Percentiles rank a stretch among this genome's conserved stretches.
Conservation (phyloP, 176 grass and related monocot species). For the Hyparrhenia diplandra region DNA sequence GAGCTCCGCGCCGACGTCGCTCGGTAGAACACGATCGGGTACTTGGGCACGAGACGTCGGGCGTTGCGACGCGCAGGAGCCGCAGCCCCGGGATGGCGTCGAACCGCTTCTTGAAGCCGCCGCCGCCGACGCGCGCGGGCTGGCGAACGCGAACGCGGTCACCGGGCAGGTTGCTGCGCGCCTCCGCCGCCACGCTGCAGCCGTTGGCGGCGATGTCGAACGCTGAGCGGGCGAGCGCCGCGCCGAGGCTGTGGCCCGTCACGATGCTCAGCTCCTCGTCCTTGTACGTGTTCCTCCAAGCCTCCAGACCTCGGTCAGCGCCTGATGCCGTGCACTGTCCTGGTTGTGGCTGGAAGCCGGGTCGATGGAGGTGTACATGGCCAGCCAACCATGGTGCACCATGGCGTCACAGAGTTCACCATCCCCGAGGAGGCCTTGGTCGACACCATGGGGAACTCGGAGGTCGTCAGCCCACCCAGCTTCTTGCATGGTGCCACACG, state of each 20-base stretch:
- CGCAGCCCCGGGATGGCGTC: not conserved
- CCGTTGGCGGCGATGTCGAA: slow-evolving; percentile 67
- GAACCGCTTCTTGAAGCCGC: slow-evolving; percentile 46
- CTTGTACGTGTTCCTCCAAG: slow-evolving; percentile 46
- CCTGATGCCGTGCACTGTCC: slow-evolving; percentile 56
- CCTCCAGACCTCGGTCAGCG: slow-evolving; percentile 48
- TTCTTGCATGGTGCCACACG: slow-evolving; percentile 61
- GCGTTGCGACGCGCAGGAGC: slow-evolving; percentile 56
- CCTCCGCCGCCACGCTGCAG: not conserved
- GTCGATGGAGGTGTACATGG: slow-evolving; percentile 62
- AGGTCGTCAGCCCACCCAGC: slow-evolving; percentile 71
- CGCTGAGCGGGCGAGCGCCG: slow-evolving; percentile 62
- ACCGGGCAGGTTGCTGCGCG: not conserved
- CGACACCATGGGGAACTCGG: slow-evolving; percentile 53
- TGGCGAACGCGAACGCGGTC: slow-evolving; percentile 53
- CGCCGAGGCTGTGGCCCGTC: slow-evolving; percentile 78
- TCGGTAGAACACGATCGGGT: slow-evolving; percentile 40
- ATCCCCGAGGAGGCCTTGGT: slow-evolving; percentile 21
- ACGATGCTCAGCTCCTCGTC: slow-evolving; percentile 70
- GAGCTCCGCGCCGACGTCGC: slow-evolving; percentile 56
- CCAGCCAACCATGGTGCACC: slow-evolving; percentile 73
- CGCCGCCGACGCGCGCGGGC: slow-evolving; percentile 60
- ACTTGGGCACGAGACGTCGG: slow-evolving; percentile 42
- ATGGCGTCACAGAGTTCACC: not conserved
- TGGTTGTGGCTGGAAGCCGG: slow-evolving; percentile 51